Base-by-base conservation (phyloP, 805 yeast species). In the Teunomyces atbi region DNA sequence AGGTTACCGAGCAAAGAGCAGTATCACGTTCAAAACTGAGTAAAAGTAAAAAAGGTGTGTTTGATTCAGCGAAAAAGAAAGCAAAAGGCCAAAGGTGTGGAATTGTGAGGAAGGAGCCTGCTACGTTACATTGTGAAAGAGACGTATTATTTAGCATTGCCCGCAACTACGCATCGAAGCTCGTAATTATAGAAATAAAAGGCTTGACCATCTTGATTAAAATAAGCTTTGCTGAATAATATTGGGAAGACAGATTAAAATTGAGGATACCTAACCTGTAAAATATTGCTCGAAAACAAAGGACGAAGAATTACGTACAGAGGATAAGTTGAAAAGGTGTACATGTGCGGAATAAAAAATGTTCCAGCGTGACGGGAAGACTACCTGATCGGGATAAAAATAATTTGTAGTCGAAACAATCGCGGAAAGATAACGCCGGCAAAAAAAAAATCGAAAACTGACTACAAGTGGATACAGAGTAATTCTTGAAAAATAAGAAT, bases 141-240 rank as follows among this genome's bases (percentile, higher is more conserved):
- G 33, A 30, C 33, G 33, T 30, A 30, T 30, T 30, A 13, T 30
- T 30, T 15, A 30, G 18, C 33, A 15, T 15, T 30, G 10, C 18
- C n/a, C 6, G 33, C 33, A 13, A 6, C 33, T 13, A 30, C 33
- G 10, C 33, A 30, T 30, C 33, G 33, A 30, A 30, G 21, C 26
- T 34, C 37, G 37, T 34, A 34, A 34, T 34, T 34, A 34, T 34
- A 13, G n/a, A 19, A 19, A 19, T 12, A 34, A 19, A 34, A 18
- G 26, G 13, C 37, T 19, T n/a, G 21, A 21, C 28, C 27, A 36
- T 36, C 23, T 18, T 21, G 39, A 36, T 36, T 36, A 36, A 36
- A 36, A 36, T 36, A 36, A 36, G 39, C 28, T 36, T 36, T 18
- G 23, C 23, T 21, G 37, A 18, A 34, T 36, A 19, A 36, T 19